Base-by-base conservation (phyloP, 345 rosid genomes). In the Trapa incisa region DNA sequence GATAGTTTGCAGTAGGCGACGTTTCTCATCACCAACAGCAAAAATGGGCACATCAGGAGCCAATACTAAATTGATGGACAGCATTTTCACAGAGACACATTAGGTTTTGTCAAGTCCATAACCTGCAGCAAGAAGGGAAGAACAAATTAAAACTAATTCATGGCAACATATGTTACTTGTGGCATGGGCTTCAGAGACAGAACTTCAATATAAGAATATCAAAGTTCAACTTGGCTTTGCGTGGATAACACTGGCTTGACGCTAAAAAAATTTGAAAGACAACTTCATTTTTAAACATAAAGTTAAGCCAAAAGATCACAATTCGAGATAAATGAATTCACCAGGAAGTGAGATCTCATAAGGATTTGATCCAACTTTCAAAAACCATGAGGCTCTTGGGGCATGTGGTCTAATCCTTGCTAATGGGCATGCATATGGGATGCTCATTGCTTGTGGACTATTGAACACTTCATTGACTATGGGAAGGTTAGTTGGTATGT, bases 1-100 rank as follows among this genome's bases (percentile, higher is more conserved):
- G 72, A 93, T 81, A 29, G 75, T 87, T 72, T 93, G 99, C 87
- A 81, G 74, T 12, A 93, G 29, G 0, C 29, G 81, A 67, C 99
- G 91, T 77, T 90, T 88, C 81, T 86, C 87, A 77, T 93, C 99
- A 61, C 97, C 99, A 54, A 86, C 58, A 17, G 87, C 96, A 74
- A 70, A 79, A n/a, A 70, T 64, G 45, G 97, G 99, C 71, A 93
- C 77, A 76, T 93, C 98, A 7, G 91, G 87, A 65, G 92, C 77
- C 71, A 88, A 74, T 67, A 79, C 78, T 78, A 78, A 75, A 74
- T 80, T 80, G 72, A 88, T 72, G 2, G 87, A 73, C 68, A 93
- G 71, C 79, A 86, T 90, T 82, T 90, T 93, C 53, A 87, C 80
- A 5, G 87, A 86, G 58, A 22, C 29, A 97, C 89, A 36, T 88